phyloP scores from a whole-genome alignment of 75 land plant genomes.

The Sequoia sempervirens region DNA sequence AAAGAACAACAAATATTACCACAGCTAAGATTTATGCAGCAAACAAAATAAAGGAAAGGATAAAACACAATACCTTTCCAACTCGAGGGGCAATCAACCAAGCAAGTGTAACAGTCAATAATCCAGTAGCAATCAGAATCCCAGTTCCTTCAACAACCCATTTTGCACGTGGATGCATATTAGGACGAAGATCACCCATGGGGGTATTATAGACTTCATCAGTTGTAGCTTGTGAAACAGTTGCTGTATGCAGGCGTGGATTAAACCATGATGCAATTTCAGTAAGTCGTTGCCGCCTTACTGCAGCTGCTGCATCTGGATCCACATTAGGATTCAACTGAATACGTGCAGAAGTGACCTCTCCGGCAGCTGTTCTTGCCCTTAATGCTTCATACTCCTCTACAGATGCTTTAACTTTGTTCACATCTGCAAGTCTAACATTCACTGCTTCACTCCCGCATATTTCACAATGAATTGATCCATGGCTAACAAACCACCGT shows the following conservation, averaged over 20 bases:
- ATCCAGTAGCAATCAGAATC: conserved; percentile 64
- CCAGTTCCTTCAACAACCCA: conserved; percentile 71
- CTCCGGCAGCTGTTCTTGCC: conserved; percentile 49
- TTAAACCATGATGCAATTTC: conserved; percentile 69
- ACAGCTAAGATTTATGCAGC: not conserved
- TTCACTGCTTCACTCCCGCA: conserved; percentile 57
- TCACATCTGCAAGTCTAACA: conserved; percentile 41
- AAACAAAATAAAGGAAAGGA: not conserved
- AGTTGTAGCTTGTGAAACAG: conserved; percentile 27
- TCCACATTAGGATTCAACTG: conserved; percentile 38
- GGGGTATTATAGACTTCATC: conserved; percentile 28
- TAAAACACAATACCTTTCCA: conserved; percentile 52
- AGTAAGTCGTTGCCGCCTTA: conserved; percentile 59
- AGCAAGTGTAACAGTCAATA: conserved; percentile 60
- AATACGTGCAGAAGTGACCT: conserved; percentile 22
- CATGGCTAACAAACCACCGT: conserved; percentile 74
- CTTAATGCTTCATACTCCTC: conserved; percentile 56
- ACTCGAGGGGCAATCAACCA: conserved; percentile 82
- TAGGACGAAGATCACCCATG: conserved; percentile 17
- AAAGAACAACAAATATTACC: not conserved
- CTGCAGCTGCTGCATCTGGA: conserved; percentile 72
- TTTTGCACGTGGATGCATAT: conserved; percentile 40
- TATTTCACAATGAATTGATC: conserved; percentile 73
- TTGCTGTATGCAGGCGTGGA: conserved; percentile 23
- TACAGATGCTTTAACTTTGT: conserved; percentile 53